Percentiles rank a stretch among this genome's conserved stretches.
These are phyloP conservation scores for Xylariaceae sp. DNA, from an alignment of 2,329 filamentous ascomycete species.

Conservation along the genomic window DNA sequence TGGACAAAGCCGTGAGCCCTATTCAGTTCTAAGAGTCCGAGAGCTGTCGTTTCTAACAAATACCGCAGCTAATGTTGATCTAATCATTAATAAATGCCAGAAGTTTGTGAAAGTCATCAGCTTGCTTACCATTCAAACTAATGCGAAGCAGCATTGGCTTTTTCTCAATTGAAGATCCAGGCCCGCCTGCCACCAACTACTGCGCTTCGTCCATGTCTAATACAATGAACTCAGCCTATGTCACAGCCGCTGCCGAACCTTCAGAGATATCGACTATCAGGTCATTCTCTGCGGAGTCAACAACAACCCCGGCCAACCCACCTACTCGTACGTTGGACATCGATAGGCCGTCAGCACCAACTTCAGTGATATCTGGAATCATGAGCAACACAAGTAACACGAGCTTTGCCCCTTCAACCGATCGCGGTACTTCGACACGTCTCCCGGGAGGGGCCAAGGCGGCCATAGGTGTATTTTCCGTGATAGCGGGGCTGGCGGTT, in stretches of 20 bases:
- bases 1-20: constrained; percentile 42
- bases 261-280: neutral
- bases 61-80: constrained; percentile 43
- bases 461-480: constrained; percentile 40
- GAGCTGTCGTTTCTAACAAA: constrained; percentile 7
- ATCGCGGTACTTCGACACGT: constrained; percentile 21
- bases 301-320: neutral
- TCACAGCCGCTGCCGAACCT: neutral
- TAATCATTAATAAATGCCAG: constrained; percentile 46
- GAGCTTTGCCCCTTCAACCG: neutral
- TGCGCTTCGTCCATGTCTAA: constrained; percentile 7
- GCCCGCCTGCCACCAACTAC: constrained; percentile 16
- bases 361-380: constrained; percentile 1
- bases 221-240: neutral
- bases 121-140: constrained; percentile 3
- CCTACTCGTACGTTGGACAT: neutral
- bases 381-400: constrained; percentile 1
- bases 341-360: neutral
- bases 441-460: constrained; percentile 39
- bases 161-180: constrained; percentile 26
- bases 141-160: constrained; percentile 23
- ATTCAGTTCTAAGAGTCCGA: neutral
- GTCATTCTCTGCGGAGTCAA: constrained; percentile 3
- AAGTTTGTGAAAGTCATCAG: constrained; percentile 36
- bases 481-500: constrained; percentile 36